Percentiles rank a stretch among this genome's conserved stretches.
Conservation (phyloP, 192 early-diverging fungal genomes). For the Oehlia diaphana region DNA sequence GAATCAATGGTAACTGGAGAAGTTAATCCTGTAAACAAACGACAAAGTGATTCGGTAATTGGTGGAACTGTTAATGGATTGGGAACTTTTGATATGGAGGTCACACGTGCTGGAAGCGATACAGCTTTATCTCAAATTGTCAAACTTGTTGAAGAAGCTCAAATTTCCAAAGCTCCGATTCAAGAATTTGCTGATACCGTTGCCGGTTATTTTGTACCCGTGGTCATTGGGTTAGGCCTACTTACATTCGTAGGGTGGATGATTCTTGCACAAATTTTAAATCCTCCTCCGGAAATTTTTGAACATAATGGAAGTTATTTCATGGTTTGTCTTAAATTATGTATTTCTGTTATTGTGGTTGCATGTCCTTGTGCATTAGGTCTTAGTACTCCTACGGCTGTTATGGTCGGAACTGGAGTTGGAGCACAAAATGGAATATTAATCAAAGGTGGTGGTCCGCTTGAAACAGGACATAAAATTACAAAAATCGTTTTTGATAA, state of each 20-base stretch:
- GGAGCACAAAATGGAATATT: constrained; percentile 93
- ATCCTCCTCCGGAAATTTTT: constrained; percentile 44
- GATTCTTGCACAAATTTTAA: constrained; percentile 49
- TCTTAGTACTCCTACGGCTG: constrained; percentile 93
- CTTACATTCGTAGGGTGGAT: constrained; percentile 81
- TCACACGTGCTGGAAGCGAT: constrained; percentile 84
- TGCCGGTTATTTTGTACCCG: constrained; percentile 90
- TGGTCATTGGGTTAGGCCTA: constrained; percentile 71
- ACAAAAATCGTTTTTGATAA: constrained; percentile 96
- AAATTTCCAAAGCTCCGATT: constrained; percentile 93
- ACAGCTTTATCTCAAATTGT: constrained; percentile 92
- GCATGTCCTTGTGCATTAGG: constrained; percentile 98
- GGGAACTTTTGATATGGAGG: constrained; percentile 82
- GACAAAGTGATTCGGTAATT: constrained; percentile 65
- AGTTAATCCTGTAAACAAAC: constrained; percentile 75
- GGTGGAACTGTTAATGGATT: constrained; percentile 95
- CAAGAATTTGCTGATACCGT: constrained; percentile 90
- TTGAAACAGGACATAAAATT: constrained; percentile 80
- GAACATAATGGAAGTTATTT: constrained; percentile 61
- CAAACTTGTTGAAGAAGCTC: constrained; percentile 88
- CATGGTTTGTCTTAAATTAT: constrained; percentile 81
- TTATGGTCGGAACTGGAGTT: constrained; percentile 98
- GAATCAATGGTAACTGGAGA: constrained; percentile 98
- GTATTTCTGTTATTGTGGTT: constrained; percentile 94
- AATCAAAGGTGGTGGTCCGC: constrained; percentile 90